A percentile compares a stretch with the other conserved stretches of the same genome.
Conservation (phyloP, 2,329 filamentous ascomycete genomes). For the Xenoacremonium recifei region DNA sequence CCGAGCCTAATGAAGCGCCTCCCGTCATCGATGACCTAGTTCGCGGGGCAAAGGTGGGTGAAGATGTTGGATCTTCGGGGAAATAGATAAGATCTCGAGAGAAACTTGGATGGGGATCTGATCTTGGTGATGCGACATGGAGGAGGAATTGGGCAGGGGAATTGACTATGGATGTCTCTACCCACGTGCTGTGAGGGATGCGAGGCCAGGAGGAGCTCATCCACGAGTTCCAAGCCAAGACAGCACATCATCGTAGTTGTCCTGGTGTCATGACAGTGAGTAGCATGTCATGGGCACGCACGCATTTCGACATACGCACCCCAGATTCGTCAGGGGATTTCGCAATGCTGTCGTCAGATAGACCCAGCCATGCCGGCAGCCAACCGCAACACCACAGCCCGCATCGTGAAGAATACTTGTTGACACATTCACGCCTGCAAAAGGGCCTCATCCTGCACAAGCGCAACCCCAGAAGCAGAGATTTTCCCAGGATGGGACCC, state of each 20-base stretch:
- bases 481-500: slow-evolving; percentile 11
- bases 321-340: background rate
- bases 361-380: background rate
- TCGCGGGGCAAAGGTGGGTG: background rate
- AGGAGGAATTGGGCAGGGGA: too few species aligned
- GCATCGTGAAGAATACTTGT: background rate
- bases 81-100: background rate
- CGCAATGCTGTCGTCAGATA: background rate
- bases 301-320: too few species aligned
- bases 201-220: too few species aligned
- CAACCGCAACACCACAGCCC: background rate
- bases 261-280: too few species aligned
- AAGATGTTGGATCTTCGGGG: background rate
- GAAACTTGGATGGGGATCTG: background rate
- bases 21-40: background rate
- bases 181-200: too few species aligned
- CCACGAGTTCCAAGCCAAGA: too few species aligned
- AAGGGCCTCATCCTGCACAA: background rate
- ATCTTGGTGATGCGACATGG: slow-evolving; percentile 1
- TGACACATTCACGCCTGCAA: background rate
- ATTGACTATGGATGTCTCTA: too few species aligned
- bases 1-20: background rate
- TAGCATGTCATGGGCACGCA: too few species aligned
- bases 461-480: slow-evolving; percentile 2
- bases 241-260: too few species aligned